phyloP scores from a whole-genome alignment of 2,329 filamentous ascomycete species.

The Daldinia sp. region DNA sequence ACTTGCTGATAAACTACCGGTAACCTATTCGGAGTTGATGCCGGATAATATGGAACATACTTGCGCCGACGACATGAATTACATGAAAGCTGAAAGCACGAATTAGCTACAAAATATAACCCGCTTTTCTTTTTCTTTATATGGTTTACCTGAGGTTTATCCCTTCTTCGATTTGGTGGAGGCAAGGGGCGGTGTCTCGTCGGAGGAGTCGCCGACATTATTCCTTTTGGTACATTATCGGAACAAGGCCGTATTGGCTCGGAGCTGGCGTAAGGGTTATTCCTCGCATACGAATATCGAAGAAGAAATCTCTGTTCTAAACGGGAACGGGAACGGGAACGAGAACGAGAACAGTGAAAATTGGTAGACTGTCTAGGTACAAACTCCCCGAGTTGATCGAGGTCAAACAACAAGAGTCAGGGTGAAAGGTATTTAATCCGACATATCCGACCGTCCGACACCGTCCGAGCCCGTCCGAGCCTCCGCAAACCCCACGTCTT shows the following conservation, averaged over 20 bases:
- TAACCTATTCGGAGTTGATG: neutral
- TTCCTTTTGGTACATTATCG: conserved; percentile 34
- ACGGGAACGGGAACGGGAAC: no score
- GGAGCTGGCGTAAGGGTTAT: neutral
- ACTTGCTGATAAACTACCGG: neutral
- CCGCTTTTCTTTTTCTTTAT: neutral
- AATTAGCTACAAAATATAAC: neutral
- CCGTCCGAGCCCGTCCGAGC: neutral
- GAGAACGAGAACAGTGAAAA: no score
- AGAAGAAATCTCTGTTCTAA: neutral
- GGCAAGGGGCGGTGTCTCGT: conserved; percentile 31
- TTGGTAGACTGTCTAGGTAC: neutral
- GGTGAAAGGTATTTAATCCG: neutral
- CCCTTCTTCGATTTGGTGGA: conserved; percentile 40
- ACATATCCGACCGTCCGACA: neutral
- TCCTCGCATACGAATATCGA: neutral
- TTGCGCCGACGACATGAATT: conserved; percentile 44
- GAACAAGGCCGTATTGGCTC: neutral
- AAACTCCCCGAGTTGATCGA: neutral
- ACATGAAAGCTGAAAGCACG: conserved; percentile 40
- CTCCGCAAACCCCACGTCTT: neutral
- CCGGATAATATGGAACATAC: conserved; percentile 36
- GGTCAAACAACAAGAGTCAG: neutral
- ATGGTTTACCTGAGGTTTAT: conserved; percentile 39
- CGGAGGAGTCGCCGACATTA: conserved; percentile 30